These are phyloP conservation scores for Ricinus communis DNA, from an alignment of 345 rosid species.

Conservation along the genomic window DNA sequence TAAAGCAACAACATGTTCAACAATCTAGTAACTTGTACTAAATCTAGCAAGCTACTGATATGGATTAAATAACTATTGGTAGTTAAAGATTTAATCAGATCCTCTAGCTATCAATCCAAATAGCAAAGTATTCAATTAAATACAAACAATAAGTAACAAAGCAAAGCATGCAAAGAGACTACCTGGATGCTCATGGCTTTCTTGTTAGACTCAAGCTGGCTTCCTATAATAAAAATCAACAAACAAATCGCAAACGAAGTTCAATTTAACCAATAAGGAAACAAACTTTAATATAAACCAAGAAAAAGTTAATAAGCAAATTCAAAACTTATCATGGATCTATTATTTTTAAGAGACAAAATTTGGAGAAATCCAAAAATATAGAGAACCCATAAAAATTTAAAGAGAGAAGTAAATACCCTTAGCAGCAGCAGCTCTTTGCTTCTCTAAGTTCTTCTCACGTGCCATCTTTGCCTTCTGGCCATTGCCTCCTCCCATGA, in stretches of 20 bases:
- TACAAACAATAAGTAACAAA: background rate
- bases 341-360: background rate
- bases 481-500: conserved; percentile 24
- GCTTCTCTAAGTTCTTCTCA: conserved; percentile 49
- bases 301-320: no score
- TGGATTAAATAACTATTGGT: background rate
- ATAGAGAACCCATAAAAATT: background rate
- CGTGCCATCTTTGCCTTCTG: conserved; percentile 14
- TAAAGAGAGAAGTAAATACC: conserved; percentile 19
- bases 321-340: background rate
- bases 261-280: no score
- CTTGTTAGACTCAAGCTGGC: conserved; percentile 60
- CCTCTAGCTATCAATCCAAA: background rate
- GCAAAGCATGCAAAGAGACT: conserved; percentile 7
- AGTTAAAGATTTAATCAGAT: background rate
- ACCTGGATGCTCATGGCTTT: conserved; percentile 67
- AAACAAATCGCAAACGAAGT: no score
- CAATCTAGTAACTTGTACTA: no score
- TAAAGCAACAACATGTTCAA: no score
- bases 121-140: no score
- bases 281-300: no score
- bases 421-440: conserved; percentile 35
- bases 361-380: background rate
- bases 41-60: background rate
- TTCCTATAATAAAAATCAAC: conserved; percentile 29